Evolutionary conservation across 106 monocot species (phyloP).

Genomic region (Allium sativum): DNA sequence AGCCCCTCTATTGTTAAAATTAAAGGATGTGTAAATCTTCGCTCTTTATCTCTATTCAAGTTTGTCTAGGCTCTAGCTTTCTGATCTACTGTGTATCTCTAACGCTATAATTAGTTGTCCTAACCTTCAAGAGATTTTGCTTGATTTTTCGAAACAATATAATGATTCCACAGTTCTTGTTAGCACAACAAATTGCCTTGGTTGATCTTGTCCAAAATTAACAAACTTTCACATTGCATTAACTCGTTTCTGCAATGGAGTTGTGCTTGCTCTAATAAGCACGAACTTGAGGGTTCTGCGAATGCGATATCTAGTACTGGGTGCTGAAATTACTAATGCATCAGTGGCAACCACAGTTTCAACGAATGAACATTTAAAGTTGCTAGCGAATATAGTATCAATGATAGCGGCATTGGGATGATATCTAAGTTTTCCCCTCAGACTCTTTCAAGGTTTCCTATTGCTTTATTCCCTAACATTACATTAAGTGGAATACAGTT

Average conservation of each 20-base stretch:
- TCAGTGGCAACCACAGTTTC: constrained; percentile 80
- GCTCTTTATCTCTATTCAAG: constrained; percentile 65
- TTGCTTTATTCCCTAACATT: constrained; percentile 82
- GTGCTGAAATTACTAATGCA: constrained; percentile 84
- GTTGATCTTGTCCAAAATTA: constrained; percentile 53
- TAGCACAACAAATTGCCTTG: constrained; percentile 54
- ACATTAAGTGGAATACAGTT: constrained; percentile 62
- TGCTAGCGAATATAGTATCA: constrained; percentile 90
- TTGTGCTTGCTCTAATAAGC: constrained; percentile 68
- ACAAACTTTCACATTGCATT: constrained; percentile 73
- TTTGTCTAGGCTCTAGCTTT: constrained; percentile 73
- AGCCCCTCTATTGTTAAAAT: constrained; percentile 65
- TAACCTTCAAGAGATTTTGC: constrained; percentile 76
- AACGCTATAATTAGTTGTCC: constrained; percentile 79
- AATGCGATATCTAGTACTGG: constrained; percentile 72
- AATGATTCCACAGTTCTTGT: constrained; percentile 88
- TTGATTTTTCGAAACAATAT: constrained; percentile 70
- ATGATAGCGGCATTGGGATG: constrained; percentile 93
- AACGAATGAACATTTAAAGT: constrained; percentile 40
- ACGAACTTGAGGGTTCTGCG: constrained; percentile 69
- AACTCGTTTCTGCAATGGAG: constrained; percentile 55
- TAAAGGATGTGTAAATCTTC: constrained; percentile 68
- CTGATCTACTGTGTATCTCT: constrained; percentile 68
- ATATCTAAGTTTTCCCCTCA: constrained; percentile 75
- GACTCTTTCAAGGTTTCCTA: constrained; percentile 64